Evolutionary conservation across 306 rosid species (phyloP).

Genomic region (Fragaria nilgerrensis): DNA sequence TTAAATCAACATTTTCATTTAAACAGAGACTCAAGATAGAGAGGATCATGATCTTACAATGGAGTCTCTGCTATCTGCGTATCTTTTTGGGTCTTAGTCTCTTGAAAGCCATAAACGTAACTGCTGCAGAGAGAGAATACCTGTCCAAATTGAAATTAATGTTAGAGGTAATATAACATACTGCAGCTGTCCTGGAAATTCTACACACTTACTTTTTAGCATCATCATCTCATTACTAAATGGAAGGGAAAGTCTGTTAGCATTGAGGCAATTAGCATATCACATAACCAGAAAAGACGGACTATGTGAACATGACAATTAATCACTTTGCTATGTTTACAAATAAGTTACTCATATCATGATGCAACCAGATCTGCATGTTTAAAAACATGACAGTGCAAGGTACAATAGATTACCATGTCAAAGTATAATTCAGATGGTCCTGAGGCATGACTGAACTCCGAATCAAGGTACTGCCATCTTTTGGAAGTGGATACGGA

Average conservation of each 20-base stretch:
- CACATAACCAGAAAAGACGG: not conserved
- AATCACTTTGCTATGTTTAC: not conserved
- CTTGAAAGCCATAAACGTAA: constrained; percentile 85
- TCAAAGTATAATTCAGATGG: constrained; percentile 82
- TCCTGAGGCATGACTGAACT: constrained; percentile 92
- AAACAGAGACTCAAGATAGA: not conserved
- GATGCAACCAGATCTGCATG: not conserved
- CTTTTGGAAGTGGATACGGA: constrained; percentile 89
- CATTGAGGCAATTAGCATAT: not conserved
- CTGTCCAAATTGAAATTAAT: constrained; percentile 36
- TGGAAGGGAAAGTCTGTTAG: not conserved
- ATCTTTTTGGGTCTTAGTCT: constrained; percentile 54
- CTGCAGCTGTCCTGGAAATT: not conserved
- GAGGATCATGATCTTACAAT: constrained; percentile 1
- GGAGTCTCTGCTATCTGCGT: constrained; percentile 43
- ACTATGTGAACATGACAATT: not conserved
- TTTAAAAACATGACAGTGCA: not conserved
- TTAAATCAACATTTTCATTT: not conserved
- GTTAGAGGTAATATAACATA: not conserved
- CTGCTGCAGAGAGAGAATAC: constrained; percentile 93
- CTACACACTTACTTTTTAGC: not conserved
- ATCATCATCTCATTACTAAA: not conserved
- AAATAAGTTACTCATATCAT: not conserved
- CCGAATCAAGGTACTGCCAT: constrained; percentile 67
- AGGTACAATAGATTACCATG: constrained; percentile 54